Conservation (phyloP, 2,329 filamentous ascomycete genomes). For the Beauveria medogensis region DNA sequence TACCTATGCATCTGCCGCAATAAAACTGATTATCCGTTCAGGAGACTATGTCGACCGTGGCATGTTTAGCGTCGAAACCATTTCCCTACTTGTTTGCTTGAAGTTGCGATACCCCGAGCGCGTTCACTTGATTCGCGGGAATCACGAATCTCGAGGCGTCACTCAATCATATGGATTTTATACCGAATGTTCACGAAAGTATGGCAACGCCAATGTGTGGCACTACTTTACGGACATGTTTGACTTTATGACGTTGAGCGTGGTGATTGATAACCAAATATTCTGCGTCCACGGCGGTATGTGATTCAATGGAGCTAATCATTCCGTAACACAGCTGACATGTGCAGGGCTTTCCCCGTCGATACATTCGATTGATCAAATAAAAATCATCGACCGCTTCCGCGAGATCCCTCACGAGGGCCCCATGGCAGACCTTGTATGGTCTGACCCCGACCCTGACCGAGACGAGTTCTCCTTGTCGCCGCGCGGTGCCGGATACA, state of each 20-base stretch:
- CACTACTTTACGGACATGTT: constrained; percentile 99
- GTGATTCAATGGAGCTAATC: neutral
- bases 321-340: neutral
- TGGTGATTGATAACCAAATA: constrained; percentile 97
- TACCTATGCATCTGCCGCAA: neutral
- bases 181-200: constrained; percentile 97
- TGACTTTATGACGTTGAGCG: constrained; percentile 94
- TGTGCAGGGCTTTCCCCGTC: constrained; percentile 65
- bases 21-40: constrained; percentile 25
- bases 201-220: constrained; percentile 98
- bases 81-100: constrained; percentile 89
- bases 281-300: constrained; percentile 92
- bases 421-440: constrained; percentile 98
- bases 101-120: constrained; percentile 97
- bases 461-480: constrained; percentile 94
- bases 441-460: constrained; percentile 97
- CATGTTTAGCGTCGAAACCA: constrained; percentile 98
- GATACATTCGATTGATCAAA: constrained; percentile 98
- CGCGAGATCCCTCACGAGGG: constrained; percentile 97
- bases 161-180: constrained; percentile 99
- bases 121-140: constrained; percentile 96
- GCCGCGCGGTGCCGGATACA: constrained; percentile 90
- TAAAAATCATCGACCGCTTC: constrained; percentile 99
- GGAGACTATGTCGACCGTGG: constrained; percentile 98
- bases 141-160: constrained; percentile 98